These are phyloP conservation scores for Panellus pusillus DNA, from an alignment of 768 basidiomycete genomes.

Conservation along the genomic window DNA sequence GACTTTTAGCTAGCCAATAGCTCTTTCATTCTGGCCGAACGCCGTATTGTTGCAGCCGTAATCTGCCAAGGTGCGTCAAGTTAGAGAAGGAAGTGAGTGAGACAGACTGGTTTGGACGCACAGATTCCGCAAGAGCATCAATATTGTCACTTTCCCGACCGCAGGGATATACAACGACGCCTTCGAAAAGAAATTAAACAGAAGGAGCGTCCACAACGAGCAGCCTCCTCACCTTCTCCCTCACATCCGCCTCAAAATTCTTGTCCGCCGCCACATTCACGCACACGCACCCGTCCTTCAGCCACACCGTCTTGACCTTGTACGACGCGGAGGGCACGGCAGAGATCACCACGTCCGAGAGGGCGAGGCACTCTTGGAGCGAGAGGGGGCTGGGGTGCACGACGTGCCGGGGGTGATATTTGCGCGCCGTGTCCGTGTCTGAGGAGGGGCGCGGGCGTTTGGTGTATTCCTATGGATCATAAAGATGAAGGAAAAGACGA, in stretches of 20 bases:
- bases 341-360: constrained; percentile 92
- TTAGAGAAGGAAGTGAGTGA: neutral
- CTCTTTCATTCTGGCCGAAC: constrained; percentile 19
- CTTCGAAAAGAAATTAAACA: too few species aligned
- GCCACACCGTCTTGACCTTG: constrained; percentile 83
- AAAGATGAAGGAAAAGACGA: too few species aligned
- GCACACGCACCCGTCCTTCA: constrained; percentile 94
- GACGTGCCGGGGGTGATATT: constrained; percentile 83
- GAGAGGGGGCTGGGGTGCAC: constrained; percentile 68
- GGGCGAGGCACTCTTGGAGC: constrained; percentile 75
- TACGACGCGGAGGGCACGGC: constrained; percentile 86
- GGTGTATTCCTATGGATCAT: constrained; percentile 70
- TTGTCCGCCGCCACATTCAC: constrained; percentile 93
- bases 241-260: constrained; percentile 92
- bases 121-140: constrained; percentile 97
- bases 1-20: too few species aligned
- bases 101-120: constrained; percentile 55
- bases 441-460: constrained; percentile 69
- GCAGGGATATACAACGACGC: constrained; percentile 93
- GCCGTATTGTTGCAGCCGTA: constrained; percentile 59
- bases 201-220: too few species aligned
- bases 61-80: constrained; percentile 29
- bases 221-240: constrained; percentile 80
- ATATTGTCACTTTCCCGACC: constrained; percentile 96
- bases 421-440: constrained; percentile 37